Conservation (phyloP, 768 basidiomycete species). For the Dentipellis sp. region DNA sequence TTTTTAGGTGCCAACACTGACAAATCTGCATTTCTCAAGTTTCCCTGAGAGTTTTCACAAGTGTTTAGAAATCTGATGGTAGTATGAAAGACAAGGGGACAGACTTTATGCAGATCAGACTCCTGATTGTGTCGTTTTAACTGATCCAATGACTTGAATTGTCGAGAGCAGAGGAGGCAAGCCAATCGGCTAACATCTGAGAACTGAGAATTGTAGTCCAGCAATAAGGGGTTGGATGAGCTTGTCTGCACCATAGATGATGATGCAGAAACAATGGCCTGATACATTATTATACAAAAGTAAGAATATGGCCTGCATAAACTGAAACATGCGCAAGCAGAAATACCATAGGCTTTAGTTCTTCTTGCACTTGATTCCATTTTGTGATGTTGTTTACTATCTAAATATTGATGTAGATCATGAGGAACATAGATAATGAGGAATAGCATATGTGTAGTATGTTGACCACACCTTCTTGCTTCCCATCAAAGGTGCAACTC, state of each 20-base stretch:
- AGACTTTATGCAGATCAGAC: conserved; percentile 93
- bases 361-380: conserved; percentile 95
- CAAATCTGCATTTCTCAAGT: conserved; percentile 63
- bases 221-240: conserved; percentile 28
- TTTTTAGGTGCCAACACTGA: conserved; percentile 72
- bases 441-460: background rate
- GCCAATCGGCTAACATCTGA: conserved; percentile 65
- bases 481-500: conserved; percentile 72
- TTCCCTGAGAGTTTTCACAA: conserved; percentile 50
- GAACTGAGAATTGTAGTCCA: conserved; percentile 71
- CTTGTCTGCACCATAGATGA: conserved; percentile 12
- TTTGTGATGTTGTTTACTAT: conserved; percentile 87
- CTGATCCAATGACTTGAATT: conserved; percentile 84
- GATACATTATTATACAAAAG: conserved; percentile 3
- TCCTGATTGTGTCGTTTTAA: conserved; percentile 86
- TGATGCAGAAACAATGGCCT: conserved; percentile 2
- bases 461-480: conserved; percentile 63
- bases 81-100: conserved; percentile 15
- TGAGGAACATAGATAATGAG: too few species aligned
- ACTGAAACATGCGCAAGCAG: background rate
- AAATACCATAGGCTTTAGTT: conserved; percentile 34
- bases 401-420: conserved; percentile 28
- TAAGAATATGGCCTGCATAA: background rate
- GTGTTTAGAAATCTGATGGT: background rate
- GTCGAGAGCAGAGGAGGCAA: conserved; percentile 86